A percentile compares a stretch with the other conserved stretches of the same genome.
phyloP scores from a whole-genome alignment of 2,329 filamentous ascomycete genomes.

The Cercospora sp. region DNA sequence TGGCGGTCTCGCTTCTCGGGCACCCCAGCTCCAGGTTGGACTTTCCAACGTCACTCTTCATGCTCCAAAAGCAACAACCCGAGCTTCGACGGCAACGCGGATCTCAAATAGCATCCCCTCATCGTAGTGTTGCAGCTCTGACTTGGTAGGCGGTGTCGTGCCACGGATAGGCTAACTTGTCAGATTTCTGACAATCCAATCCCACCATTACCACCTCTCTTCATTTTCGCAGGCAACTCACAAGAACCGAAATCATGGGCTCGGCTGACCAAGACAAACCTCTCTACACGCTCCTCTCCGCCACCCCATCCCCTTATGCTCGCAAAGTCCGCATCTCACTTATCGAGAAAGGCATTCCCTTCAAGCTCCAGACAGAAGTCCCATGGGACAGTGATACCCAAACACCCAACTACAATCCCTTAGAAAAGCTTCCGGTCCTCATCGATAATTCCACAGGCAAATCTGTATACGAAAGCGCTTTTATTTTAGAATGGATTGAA shows the following conservation, averaged over 20 bases:
- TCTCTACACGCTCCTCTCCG: constrained; percentile 37
- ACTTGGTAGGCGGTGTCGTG: no score
- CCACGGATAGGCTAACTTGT: no score
- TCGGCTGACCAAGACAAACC: not conserved
- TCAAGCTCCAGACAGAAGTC: constrained; percentile 45
- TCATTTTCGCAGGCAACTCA: not conserved
- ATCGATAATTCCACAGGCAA: constrained; percentile 36
- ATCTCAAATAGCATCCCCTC: not conserved
- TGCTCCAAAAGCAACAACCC: constrained; percentile 4
- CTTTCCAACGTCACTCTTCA: not conserved
- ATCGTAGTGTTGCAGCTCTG: not conserved
- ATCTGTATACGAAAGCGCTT: constrained; percentile 41
- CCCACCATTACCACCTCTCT: no score
- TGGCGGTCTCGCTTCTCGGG: not conserved
- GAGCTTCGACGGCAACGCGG: constrained; percentile 21
- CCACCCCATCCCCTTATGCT: constrained; percentile 44
- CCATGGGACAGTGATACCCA: constrained; percentile 45
- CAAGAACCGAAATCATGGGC: not conserved
- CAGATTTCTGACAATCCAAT: no score
- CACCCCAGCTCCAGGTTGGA: not conserved
- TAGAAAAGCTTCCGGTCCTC: constrained; percentile 45
- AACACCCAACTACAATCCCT: constrained; percentile 43
- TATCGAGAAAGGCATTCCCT: constrained; percentile 43
- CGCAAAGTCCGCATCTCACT: constrained; percentile 46
- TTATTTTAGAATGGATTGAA: constrained; percentile 43